phyloP scores from a whole-genome alignment of 176 grass and related monocot genomes.

The Cenchrus americanus region DNA sequence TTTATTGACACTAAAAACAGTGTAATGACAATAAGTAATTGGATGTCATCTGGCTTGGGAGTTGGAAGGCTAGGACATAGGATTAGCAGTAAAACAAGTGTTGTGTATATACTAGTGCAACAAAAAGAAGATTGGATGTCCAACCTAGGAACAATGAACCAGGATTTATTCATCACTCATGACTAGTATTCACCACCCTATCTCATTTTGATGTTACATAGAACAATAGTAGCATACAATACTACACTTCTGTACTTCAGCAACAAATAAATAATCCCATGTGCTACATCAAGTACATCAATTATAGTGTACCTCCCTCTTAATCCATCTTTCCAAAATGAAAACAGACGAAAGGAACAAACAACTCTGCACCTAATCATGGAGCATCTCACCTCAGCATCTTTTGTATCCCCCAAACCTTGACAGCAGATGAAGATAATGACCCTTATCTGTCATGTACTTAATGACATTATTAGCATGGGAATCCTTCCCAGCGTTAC shows the following conservation, averaged over 20 bases:
- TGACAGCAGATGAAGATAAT: slow-evolving; percentile 89
- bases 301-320: slow-evolving; percentile 16
- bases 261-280: slow-evolving; percentile 36
- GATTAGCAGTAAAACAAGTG: not conserved
- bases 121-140: not conserved
- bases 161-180: slow-evolving; percentile 10
- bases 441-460: slow-evolving; percentile 88
- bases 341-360: slow-evolving; percentile 40
- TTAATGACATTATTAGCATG: slow-evolving; percentile 85
- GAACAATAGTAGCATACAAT: slow-evolving; percentile 22
- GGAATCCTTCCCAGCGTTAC: slow-evolving; percentile 70
- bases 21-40: not conserved
- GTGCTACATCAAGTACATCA: slow-evolving; percentile 33
- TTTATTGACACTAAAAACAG: slow-evolving; percentile 4
- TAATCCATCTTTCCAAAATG: slow-evolving; percentile 34
- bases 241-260: slow-evolving; percentile 38
- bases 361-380: slow-evolving; percentile 31
- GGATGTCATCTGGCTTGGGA: not conserved
- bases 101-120: not conserved
- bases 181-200: not conserved
- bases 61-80: not conserved
- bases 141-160: slow-evolving; percentile 16
- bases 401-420: slow-evolving; percentile 85
- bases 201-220: slow-evolving; percentile 29
- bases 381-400: slow-evolving; percentile 54